A percentile compares a stretch with the other conserved stretches of the same genome.
Conservation (phyloP, 495 filamentous ascomycete genomes). For the Lentithecium fluviatile region DNA sequence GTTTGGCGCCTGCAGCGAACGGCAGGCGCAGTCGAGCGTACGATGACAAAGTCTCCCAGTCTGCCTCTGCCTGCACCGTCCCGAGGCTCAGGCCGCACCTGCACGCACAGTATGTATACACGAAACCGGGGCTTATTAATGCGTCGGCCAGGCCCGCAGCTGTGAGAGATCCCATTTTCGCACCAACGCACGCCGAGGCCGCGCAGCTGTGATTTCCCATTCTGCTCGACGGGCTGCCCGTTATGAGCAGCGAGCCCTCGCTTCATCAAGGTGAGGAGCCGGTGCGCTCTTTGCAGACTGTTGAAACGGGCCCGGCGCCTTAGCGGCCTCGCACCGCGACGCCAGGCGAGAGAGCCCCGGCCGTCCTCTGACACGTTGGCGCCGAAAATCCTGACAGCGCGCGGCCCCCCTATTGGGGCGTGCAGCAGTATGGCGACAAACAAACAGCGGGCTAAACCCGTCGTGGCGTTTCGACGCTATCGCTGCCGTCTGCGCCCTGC, state of each 20-base stretch:
- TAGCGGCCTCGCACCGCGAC: background rate
- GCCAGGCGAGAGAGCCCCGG: background rate
- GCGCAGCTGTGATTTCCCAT: background rate
- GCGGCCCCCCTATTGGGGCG: conserved; percentile 9
- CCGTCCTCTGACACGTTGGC: conserved; percentile 16
- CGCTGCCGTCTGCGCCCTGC: conserved; percentile 1
- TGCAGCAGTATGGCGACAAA: no score
- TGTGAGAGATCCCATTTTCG: background rate
- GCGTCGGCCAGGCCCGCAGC: background rate
- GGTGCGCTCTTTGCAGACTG: conserved; percentile 3
- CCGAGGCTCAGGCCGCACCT: no score
- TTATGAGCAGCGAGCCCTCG: no score
- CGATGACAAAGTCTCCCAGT: no score
- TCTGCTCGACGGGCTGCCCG: no score
- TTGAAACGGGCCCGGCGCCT: conserved; percentile 10
- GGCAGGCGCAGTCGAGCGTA: conserved; percentile 1
- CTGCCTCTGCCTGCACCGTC: no score
- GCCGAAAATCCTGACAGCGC: background rate
- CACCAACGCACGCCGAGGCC: background rate
- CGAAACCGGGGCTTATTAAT: background rate
- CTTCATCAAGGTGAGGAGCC: conserved; percentile 24
- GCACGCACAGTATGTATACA: no score
- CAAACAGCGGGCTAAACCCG: background rate
- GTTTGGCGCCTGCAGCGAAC: background rate
- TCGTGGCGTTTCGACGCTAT: conserved; percentile 4